Evolutionary conservation across 129 eudicot genomes (phyloP), one percentile per base, ranked within the genome.

Genomic region (Helichrysum umbraculigerum): DNA sequence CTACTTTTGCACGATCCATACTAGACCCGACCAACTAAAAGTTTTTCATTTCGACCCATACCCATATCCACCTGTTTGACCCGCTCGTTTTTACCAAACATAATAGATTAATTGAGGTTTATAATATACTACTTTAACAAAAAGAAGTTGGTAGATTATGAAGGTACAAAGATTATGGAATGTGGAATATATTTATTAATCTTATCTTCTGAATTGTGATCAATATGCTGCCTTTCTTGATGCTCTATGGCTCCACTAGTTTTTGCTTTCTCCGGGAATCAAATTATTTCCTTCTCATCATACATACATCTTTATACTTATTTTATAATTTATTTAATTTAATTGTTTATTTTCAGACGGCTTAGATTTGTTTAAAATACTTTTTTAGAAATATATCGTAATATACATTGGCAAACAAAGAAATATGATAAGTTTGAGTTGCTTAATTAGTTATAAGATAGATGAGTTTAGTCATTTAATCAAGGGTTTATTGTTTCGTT

Each of bases 211-310:
- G 28, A 25, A 25, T 25, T 85, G 84, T 65, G 47, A 39, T 74
- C 74, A 73, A 74, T 71, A 75, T 76, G 84, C 80, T 66, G 59
- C 75, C 62, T 74, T 78, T 68, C 33, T 75, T 78, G 82, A 82
- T 82, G 85, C 89, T 62, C 84, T 78, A 67, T 42, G 84, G 86
- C 85, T 76, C 89, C 84, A 76, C 79, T 85, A 85, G 76, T 72
- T 74, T 74, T 71, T 67, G 79, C 75, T 73, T 80, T 80, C 16
- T 14, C 56, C 6, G 12, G 69, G 83, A 80, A 80, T 80, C 79
- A 56, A 74, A 66, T 57, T 59, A 67, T 66, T 73, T 70, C 28
- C 16, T 66, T 73, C 59, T 3, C 16, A 4, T 32, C 34, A 32
- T 32, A 32, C 4, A 32, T 67, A 28, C 34, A 25, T 57, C 35